A percentile compares a stretch with the other conserved stretches of the same genome.
Conservation (phyloP, 805 yeast species). For the Candida easanensis region DNA sequence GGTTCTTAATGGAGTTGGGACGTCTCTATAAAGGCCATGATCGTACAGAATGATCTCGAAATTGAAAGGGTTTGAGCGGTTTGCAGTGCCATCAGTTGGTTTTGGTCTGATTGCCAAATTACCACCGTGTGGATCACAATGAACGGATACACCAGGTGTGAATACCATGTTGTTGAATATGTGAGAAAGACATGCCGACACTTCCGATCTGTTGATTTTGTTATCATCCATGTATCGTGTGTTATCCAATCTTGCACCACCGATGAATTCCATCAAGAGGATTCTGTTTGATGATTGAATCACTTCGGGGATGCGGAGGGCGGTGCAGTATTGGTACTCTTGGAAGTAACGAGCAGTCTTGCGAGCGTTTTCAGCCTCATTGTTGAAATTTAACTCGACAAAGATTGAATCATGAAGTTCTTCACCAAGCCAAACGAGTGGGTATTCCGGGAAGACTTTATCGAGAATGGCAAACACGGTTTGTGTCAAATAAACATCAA, state of each 20-base stretch:
- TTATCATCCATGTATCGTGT: conserved; percentile 57
- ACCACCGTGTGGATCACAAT: conserved; percentile 99
- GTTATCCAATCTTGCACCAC: conserved; percentile 83
- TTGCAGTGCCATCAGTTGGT: conserved; percentile 21
- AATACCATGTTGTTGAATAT: conserved; percentile 94
- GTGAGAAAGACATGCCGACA: conserved; percentile 82
- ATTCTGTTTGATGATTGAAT: conserved; percentile 65
- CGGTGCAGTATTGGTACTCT: conserved; percentile 56
- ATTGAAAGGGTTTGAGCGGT: conserved; percentile 49
- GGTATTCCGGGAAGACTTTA: conserved; percentile 87
- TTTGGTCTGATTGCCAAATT: conserved; percentile 75
- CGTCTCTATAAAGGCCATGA: conserved; percentile 89
- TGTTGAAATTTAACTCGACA: conserved; percentile 85
- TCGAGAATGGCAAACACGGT: conserved; percentile 72
- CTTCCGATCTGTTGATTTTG: conserved; percentile 70
- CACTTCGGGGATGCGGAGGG: conserved; percentile 75
- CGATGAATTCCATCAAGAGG: conserved; percentile 81
- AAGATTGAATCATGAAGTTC: conserved; percentile 83
- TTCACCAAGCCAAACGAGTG: conserved; percentile 92
- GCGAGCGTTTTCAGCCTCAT: conserved; percentile 80
- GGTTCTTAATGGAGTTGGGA: conserved; percentile 71
- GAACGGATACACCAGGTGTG: conserved; percentile 86
- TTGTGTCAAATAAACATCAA: conserved; percentile 78
- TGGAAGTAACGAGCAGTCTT: conserved; percentile 68
- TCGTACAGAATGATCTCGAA: conserved; percentile 92